Conservation (phyloP, 345 rosid species). For the Citrus trifoliata region DNA sequence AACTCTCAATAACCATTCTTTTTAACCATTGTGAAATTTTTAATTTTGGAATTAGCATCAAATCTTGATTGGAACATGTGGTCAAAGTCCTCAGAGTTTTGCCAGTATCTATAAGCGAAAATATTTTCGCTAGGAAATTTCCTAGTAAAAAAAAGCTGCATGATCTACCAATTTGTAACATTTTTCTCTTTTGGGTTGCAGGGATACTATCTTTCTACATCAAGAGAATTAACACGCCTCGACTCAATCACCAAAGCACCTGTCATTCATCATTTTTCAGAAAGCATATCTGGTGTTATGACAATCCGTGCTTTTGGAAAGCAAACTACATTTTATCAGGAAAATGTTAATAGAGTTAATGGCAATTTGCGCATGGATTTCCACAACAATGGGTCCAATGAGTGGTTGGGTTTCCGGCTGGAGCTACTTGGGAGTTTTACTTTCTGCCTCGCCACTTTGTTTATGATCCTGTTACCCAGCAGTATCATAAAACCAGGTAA, state of each 20-base stretch:
- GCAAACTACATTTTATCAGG: conserved; percentile 52
- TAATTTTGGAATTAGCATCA: background rate
- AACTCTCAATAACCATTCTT: background rate
- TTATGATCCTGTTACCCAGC: conserved; percentile 68
- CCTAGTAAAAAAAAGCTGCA: background rate
- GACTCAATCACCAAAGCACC: conserved; percentile 97
- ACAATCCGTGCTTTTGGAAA: conserved; percentile 74
- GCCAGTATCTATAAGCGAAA: background rate
- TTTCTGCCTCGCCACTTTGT: conserved; percentile 75
- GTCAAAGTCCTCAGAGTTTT: background rate
- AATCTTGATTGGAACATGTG: background rate
- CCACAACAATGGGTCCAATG: conserved; percentile 85
- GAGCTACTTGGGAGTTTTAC: conserved; percentile 75
- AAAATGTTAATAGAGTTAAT: conserved; percentile 68
- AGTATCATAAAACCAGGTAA: conserved; percentile 81
- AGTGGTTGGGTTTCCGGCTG: conserved; percentile 89
- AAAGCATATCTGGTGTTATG: conserved; percentile 85
- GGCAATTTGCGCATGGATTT: conserved; percentile 78
- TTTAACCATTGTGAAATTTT: background rate
- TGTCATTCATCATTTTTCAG: conserved; percentile 87
- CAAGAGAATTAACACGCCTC: conserved; percentile 83
- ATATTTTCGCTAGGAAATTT: background rate
- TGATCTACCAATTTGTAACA: background rate
- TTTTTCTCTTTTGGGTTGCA: conserved; percentile 18
- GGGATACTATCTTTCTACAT: conserved; percentile 79